Evolutionary conservation across 257 asterid genomes (phyloP).

Genomic region (Lycium barbarum): DNA sequence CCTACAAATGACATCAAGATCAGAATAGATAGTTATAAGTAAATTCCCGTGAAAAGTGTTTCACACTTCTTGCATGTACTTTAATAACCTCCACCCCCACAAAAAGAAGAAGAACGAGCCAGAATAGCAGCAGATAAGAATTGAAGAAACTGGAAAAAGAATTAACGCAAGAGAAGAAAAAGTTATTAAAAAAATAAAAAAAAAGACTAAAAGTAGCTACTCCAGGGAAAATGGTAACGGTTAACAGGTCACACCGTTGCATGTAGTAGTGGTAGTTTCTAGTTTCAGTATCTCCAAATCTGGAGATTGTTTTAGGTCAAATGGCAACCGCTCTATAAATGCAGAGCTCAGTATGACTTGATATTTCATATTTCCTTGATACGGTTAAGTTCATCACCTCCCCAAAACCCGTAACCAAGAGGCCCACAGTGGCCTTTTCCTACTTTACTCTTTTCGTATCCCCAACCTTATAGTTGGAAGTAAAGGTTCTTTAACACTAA

Average conservation of each 20-base stretch:
- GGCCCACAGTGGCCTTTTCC: no score
- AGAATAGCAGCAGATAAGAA: neutral
- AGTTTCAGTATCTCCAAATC: neutral
- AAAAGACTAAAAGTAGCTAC: neutral
- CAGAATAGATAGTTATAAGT: neutral
- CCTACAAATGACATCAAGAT: conserved; percentile 53
- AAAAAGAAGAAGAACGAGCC: neutral
- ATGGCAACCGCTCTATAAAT: neutral
- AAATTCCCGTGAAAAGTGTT: neutral
- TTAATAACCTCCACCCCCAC: neutral
- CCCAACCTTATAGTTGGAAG: neutral
- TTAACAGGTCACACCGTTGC: neutral
- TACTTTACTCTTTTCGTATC: neutral
- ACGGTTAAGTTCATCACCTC: neutral
- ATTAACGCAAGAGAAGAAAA: neutral
- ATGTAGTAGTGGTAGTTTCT: neutral
- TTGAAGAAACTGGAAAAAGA: neutral
- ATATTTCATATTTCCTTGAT: neutral
- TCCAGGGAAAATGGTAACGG: neutral
- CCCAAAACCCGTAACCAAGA: neutral
- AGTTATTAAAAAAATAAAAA: no score
- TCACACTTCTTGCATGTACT: neutral
- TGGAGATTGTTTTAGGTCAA: neutral
- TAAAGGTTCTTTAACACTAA: neutral
- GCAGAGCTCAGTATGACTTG: neutral